These are phyloP conservation scores for Plantago major DNA, from an alignment of 257 asterid species.

Conservation along the genomic window DNA sequence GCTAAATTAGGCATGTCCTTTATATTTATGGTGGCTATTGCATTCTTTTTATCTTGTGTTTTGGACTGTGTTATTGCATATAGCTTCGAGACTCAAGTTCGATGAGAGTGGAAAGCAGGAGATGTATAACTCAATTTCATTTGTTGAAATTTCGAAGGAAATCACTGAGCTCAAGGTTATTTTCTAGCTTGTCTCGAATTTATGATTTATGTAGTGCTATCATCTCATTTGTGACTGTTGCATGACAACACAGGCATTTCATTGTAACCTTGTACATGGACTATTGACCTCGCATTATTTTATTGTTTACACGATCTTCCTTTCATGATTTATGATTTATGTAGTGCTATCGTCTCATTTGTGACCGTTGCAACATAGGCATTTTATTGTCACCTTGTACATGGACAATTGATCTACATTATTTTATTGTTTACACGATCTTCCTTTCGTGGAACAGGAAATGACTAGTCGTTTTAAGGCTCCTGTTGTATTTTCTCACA, in stretches of 20 bases:
- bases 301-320: conserved; percentile 16
- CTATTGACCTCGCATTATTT: conserved; percentile 8
- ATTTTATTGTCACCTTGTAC: conserved; percentile 1
- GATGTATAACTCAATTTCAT: conserved; percentile 63
- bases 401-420: conserved; percentile 7
- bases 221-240: background rate
- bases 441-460: conserved; percentile 48
- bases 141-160: conserved; percentile 59
- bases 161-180: conserved; percentile 69
- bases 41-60: conserved; percentile 20
- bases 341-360: conserved; percentile 1
- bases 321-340: conserved; percentile 8
- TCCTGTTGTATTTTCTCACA: conserved; percentile 77
- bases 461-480: conserved; percentile 64
- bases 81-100: conserved; percentile 76
- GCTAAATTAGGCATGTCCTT: conserved; percentile 8
- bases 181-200: conserved; percentile 17
- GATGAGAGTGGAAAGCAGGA: conserved; percentile 61
- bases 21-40: conserved; percentile 7
- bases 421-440: conserved; percentile 13
- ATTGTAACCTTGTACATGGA: conserved; percentile 8
- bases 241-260: no score
- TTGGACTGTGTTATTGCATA: conserved; percentile 24
- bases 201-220: conserved; percentile 13
- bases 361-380: no score